Conservation (phyloP, 768 basidiomycete species). For the Pleurotus platypus region DNA sequence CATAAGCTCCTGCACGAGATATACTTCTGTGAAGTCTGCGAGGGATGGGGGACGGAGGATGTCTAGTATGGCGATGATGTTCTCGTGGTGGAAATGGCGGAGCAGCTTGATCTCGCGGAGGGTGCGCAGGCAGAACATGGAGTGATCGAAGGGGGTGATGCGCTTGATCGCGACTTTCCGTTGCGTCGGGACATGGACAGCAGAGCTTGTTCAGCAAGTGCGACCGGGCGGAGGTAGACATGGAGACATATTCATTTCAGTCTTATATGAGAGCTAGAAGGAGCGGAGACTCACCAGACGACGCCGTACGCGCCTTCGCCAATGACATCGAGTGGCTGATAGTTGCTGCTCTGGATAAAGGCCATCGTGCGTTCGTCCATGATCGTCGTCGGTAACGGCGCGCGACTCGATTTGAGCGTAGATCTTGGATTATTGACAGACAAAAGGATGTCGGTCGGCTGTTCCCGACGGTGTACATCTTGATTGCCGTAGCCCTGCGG, state of each 20-base stretch:
- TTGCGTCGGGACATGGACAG: constrained; percentile 71
- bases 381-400: background rate
- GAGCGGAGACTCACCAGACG: constrained; percentile 49
- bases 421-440: background rate
- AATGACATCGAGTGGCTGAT: constrained; percentile 78
- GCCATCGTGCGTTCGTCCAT: constrained; percentile 26
- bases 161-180: constrained; percentile 94
- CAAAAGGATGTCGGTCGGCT: background rate
- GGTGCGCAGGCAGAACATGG: constrained; percentile 86
- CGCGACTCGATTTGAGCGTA: background rate
- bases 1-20: constrained; percentile 66
- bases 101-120: constrained; percentile 91
- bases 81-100: constrained; percentile 79
- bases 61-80: constrained; percentile 95
- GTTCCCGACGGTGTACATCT: background rate
- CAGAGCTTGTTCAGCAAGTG: constrained; percentile 81
- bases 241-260: background rate
- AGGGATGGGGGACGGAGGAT: constrained; percentile 79
- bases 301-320: constrained; percentile 96
- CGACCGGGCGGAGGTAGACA: background rate
- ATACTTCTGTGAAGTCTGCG: constrained; percentile 83
- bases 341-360: constrained; percentile 46
- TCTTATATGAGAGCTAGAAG: constrained; percentile 13
- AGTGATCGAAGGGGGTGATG: constrained; percentile 92
- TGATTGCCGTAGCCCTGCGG: background rate